A percentile compares a stretch with the other conserved stretches of the same genome.
Conservation (phyloP, 805 yeast genomes). For the Candida succiphila region DNA sequence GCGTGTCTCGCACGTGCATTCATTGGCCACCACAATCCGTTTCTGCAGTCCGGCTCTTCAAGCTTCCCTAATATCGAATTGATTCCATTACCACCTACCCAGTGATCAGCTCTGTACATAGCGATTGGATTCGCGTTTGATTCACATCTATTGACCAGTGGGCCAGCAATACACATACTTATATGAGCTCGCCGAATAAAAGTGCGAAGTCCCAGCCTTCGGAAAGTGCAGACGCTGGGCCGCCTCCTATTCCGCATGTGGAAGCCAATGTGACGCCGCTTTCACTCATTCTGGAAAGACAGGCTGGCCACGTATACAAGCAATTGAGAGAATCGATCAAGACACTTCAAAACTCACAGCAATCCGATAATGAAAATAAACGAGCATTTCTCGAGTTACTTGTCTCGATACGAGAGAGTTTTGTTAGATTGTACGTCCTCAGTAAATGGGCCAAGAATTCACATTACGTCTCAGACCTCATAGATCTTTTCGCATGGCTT, state of each 20-base stretch:
- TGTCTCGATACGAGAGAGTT: conserved; percentile 71
- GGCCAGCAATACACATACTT: no score
- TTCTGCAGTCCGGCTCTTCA: no score
- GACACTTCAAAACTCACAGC: conserved; percentile 41
- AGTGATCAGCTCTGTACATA: no score
- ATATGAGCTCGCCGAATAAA: no score
- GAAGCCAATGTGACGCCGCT: conserved; percentile 62
- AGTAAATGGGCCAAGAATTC: conserved; percentile 82
- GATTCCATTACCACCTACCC: no score
- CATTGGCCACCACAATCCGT: no score
- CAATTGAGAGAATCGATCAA: conserved; percentile 54
- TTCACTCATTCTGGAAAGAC: conserved; percentile 44
- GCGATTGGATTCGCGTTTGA: no score
- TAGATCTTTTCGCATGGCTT: conserved; percentile 84
- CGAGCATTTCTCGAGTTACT: conserved; percentile 57
- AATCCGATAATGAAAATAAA: conserved; percentile 55
- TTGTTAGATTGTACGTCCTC: conserved; percentile 73
- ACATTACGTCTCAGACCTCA: conserved; percentile 59
- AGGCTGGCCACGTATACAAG: conserved; percentile 52
- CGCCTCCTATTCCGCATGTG: conserved; percentile 51
- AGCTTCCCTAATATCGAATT: no score
- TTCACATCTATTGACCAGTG: no score
- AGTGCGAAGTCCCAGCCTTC: no score
- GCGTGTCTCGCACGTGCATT: no score
- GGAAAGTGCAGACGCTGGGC: no score